A percentile compares a stretch with the other conserved stretches of the same genome.
Evolutionary conservation across 2,329 filamentous ascomycete species (phyloP).

Genomic region (Penicillium sp.): DNA sequence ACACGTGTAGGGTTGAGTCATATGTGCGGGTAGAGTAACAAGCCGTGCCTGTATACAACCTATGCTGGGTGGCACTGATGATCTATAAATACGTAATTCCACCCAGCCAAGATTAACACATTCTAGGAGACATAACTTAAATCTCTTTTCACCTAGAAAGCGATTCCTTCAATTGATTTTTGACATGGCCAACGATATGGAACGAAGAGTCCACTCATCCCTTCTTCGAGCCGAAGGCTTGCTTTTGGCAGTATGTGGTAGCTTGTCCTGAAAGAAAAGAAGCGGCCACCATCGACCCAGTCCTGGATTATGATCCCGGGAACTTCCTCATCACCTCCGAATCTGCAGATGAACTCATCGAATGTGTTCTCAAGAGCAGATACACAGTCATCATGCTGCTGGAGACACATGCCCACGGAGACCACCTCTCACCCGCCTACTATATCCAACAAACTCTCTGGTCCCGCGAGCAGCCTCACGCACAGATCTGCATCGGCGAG

Average conservation of each 20-base stretch:
- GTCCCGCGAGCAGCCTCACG: constrained; percentile 30
- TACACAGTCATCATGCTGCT: constrained; percentile 54
- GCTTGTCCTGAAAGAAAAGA: constrained; percentile 50
- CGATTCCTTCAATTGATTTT: neutral
- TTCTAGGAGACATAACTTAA: too few relatives aligned
- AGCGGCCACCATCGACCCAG: constrained; percentile 60
- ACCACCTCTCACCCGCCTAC: constrained; percentile 58
- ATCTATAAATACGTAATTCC: constrained; percentile 16
- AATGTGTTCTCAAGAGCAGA: constrained; percentile 40
- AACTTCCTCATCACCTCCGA: constrained; percentile 46
- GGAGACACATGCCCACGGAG: constrained; percentile 62
- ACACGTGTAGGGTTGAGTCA: too few relatives aligned
- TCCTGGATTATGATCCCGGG: constrained; percentile 55
- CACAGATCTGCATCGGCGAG: constrained; percentile 57
- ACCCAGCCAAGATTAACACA: neutral
- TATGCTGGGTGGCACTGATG: constrained; percentile 3
- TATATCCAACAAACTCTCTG: constrained; percentile 54
- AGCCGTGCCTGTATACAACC: too few relatives aligned
- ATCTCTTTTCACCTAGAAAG: too few relatives aligned
- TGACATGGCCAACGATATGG: neutral
- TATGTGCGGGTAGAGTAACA: too few relatives aligned
- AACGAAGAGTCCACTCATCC: constrained; percentile 40
- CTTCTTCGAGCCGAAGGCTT: constrained; percentile 46
- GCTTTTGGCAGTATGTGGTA: constrained; percentile 62
- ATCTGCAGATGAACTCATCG: constrained; percentile 54